These are phyloP conservation scores for Chernovozyma sophiae-reginae DNA, from an alignment of 1,139 yeast species.

Conservation along the genomic window DNA sequence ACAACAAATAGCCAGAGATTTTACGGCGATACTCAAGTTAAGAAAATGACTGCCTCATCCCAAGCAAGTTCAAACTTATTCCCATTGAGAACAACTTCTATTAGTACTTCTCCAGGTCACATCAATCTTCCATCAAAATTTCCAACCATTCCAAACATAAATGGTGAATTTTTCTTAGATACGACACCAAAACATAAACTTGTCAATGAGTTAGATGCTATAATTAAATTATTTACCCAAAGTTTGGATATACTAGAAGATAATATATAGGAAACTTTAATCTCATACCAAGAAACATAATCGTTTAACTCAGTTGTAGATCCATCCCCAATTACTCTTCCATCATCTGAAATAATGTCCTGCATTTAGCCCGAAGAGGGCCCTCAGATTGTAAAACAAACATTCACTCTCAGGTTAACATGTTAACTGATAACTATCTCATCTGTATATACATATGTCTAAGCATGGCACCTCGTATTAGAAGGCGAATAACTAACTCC, in stretches of 20 bases:
- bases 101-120: conserved; percentile 10
- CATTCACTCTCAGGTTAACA: too few species aligned
- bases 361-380: too few species aligned
- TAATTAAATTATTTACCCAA: conserved; percentile 36
- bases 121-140: conserved; percentile 17
- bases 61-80: conserved; percentile 1
- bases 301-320: neutral
- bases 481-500: conserved; percentile 46
- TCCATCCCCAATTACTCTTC: neutral
- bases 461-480: conserved; percentile 41
- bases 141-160: conserved; percentile 36
- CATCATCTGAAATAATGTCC: too few species aligned
- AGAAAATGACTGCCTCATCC: conserved; percentile 6
- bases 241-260: conserved; percentile 44
- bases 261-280: conserved; percentile 15
- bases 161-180: conserved; percentile 38
- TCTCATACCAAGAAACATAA: neutral
- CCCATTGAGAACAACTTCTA: conserved; percentile 16
- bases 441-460: too few species aligned
- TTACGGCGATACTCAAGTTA: conserved; percentile 4
- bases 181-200: conserved; percentile 31
- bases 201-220: conserved; percentile 34
- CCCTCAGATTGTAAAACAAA: too few species aligned
- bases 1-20: conserved; percentile 2
- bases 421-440: too few species aligned